Percentiles rank a stretch among this genome's conserved stretches.
phyloP scores from a whole-genome alignment of 1,284 basidiomycete genomes.

The Rhodotorula glutinis region DNA sequence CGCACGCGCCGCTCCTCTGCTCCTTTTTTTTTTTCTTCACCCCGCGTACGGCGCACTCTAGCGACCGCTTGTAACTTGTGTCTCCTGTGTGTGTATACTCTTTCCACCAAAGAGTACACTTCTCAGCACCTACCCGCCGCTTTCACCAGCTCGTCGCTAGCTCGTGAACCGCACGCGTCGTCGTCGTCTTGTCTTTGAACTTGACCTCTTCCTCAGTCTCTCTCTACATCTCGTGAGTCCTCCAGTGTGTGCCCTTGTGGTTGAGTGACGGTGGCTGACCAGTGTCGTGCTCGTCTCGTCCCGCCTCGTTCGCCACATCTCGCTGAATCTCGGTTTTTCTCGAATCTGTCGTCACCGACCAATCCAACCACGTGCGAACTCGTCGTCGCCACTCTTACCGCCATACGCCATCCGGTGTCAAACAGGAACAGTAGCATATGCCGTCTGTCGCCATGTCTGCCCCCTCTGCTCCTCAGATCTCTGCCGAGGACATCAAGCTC shows the following conservation, averaged over 20 bases:
- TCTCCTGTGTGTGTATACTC: not conserved
- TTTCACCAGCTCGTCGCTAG: too few relatives aligned
- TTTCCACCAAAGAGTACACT: not conserved
- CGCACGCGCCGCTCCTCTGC: too few relatives aligned
- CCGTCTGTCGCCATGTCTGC: constrained; percentile 32
- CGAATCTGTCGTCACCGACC: too few relatives aligned
- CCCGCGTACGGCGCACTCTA: not conserved
- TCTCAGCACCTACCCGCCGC: too few relatives aligned
- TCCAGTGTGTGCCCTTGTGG: too few relatives aligned
- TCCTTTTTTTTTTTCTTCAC: not conserved
- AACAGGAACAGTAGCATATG: constrained; percentile 11
- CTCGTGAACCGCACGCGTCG: not conserved
- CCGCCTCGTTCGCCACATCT: too few relatives aligned
- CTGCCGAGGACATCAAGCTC: constrained; percentile 33
- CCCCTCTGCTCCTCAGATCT: constrained; percentile 33
- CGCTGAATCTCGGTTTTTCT: too few relatives aligned
- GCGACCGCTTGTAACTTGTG: not conserved
- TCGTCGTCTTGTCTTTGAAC: not conserved
- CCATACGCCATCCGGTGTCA: too few relatives aligned
- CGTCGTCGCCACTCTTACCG: too few relatives aligned
- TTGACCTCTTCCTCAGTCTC: not conserved
- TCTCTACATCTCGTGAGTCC: not conserved
- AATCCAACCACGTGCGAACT: too few relatives aligned
- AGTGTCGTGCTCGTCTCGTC: too few relatives aligned
- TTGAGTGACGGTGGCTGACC: too few relatives aligned